phyloP scores from a whole-genome alignment of 768 basidiomycete genomes.

The Lactifluus volemus region DNA sequence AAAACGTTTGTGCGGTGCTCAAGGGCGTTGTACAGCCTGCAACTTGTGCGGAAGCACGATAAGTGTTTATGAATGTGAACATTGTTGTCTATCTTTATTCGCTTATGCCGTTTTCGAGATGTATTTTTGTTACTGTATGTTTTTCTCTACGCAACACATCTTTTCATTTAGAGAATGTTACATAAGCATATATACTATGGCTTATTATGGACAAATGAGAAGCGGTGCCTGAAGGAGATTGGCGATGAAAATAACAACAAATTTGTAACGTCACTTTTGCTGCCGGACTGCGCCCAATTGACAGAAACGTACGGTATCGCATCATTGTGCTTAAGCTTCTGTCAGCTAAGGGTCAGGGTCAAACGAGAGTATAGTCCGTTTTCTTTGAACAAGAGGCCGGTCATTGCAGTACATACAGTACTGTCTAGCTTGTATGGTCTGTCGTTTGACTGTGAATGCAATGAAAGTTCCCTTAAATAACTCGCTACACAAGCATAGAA shows the following conservation, averaged over 20 bases:
- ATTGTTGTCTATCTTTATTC: background rate
- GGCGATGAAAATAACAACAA: background rate
- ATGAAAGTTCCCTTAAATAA: too few relatives aligned
- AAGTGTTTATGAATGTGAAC: background rate
- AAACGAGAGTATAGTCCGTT: background rate
- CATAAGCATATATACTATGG: background rate
- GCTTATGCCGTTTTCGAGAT: background rate
- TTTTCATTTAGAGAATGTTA: background rate
- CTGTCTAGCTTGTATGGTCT: too few relatives aligned
- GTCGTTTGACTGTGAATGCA: too few relatives aligned
- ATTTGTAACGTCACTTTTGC: background rate
- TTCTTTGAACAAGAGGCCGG: background rate
- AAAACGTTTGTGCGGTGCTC: conserved; percentile 7
- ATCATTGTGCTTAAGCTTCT: background rate
- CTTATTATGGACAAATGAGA: too few relatives aligned
- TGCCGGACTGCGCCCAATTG: background rate
- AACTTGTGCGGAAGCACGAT: background rate
- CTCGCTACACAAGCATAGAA: too few relatives aligned
- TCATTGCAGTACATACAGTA: too few relatives aligned
- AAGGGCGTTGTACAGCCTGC: conserved; percentile 6
- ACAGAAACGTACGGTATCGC: background rate
- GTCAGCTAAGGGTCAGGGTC: background rate
- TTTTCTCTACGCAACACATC: background rate
- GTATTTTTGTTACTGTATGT: background rate
- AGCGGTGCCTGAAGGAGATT: background rate